Conservation (phyloP, 2,329 filamentous ascomycete genomes). For the Diaporthe sp. region DNA sequence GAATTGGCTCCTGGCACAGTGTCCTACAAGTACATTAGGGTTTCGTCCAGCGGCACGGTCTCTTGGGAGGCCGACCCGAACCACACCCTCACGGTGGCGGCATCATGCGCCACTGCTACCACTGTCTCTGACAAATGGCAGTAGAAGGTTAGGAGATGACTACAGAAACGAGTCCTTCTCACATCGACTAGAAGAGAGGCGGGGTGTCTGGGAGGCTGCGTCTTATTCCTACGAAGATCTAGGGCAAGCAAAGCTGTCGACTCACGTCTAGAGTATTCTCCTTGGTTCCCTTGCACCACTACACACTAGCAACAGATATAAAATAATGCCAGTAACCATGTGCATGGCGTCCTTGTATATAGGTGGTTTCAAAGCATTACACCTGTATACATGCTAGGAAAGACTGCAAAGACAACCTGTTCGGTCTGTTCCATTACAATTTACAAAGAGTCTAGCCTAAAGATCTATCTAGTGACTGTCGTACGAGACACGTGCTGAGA, state of each 20-base stretch:
- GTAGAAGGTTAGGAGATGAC: neutral
- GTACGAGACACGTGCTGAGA: neutral
- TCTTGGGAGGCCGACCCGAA: slow-evolving; percentile 76
- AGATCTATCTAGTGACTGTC: neutral
- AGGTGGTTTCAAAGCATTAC: neutral
- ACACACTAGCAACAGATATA: slow-evolving; percentile 9
- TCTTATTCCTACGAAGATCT: neutral
- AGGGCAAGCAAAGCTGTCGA: slow-evolving; percentile 10
- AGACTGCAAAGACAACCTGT: neutral
- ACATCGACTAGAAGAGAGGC: neutral
- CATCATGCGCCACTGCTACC: slow-evolving; percentile 48
- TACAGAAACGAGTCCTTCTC: neutral
- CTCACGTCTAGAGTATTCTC: slow-evolving; percentile 15
- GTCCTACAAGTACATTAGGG: slow-evolving; percentile 79
- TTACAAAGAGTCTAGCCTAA: neutral
- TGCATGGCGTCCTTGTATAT: neutral
- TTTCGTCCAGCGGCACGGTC: slow-evolving; percentile 66
- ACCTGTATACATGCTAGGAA: neutral
- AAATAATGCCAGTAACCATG: neutral
- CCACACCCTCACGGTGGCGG: slow-evolving; percentile 55
- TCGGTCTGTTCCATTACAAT: too few relatives aligned
- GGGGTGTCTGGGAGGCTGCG: neutral
- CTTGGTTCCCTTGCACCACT: neutral
- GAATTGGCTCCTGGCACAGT: slow-evolving; percentile 66
- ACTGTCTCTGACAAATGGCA: slow-evolving; percentile 53